These are phyloP conservation scores for Colletotrichum magnum DNA, from an alignment of 2,329 filamentous ascomycete genomes.

Conservation along the genomic window DNA sequence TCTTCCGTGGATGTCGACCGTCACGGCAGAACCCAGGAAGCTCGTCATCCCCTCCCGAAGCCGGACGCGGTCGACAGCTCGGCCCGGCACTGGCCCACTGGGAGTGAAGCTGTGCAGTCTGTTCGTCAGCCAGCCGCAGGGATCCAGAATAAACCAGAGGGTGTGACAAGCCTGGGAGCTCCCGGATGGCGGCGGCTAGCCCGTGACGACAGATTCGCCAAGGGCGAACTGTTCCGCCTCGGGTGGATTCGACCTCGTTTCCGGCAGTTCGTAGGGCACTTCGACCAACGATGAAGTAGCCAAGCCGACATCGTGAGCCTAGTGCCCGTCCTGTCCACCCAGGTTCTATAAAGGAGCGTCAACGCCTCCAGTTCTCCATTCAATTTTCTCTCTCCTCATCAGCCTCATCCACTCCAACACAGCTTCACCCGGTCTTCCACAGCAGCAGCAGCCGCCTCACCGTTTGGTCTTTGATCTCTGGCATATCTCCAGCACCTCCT, in stretches of 20 bases:
- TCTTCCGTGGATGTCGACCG: background rate
- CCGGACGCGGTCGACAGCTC: background rate
- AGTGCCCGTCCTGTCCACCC: background rate
- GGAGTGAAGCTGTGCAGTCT: background rate
- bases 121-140: background rate
- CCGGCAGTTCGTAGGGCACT: constrained; percentile 5
- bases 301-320: background rate
- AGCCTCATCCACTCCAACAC: constrained; percentile 1
- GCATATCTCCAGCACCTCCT: background rate
- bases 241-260: constrained; percentile 7
- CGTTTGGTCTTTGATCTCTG: background rate
- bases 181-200: constrained; percentile 8
- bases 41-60: constrained; percentile 3
- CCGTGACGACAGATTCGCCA: background rate
- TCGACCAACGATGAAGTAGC: constrained; percentile 4
- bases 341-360: constrained; percentile 33
- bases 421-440: background rate
- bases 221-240: background rate
- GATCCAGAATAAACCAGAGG: background rate
- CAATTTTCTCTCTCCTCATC: constrained; percentile 4
- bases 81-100: background rate
- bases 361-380: constrained; percentile 1
- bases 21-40: constrained; percentile 3
- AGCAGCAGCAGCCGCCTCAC: background rate
- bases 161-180: background rate